Base-by-base conservation (phyloP, 2,329 filamentous ascomycete species). In the Sporothrix dimorphospora region DNA sequence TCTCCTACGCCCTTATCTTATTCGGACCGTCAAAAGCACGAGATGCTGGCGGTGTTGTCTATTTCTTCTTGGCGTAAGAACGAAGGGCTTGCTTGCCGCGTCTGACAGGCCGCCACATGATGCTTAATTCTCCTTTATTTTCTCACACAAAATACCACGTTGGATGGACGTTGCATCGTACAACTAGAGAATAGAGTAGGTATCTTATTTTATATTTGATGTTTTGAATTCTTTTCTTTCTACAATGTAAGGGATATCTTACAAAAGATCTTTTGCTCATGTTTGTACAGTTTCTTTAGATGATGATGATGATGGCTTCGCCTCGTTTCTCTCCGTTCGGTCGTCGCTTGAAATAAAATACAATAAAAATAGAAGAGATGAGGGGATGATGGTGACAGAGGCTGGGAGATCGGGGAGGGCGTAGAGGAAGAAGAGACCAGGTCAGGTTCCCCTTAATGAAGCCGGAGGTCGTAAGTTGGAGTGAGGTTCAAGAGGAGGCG, bases 331-430 rank as follows among this genome's bases (percentile, higher is more conserved):
- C 53, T 66, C 45, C 27, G 24, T 47, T 34, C 42, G 7, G 66
- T 67, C 57, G 67, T 67, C 67, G 67, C 67, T 65, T 45, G 53
- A 51, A 42, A 49, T 69, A 57, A 70, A 70, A 70, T 70, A 63
- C 42, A 66, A 65, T 34, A n/a, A 30, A 66, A 66, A 34, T 47
- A 51, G 40, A 63, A 70, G 16, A 42, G 53, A 61, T 30, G 53
- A 30, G 53, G 19, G 8, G 38, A 16, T 49, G 27, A 16, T 9
- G 21, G 53, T 59, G 19, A 7, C 1, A 16, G 21, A 38, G 66
- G 34, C n/a, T n/a, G 34, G 57, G 30, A 45, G 55, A 59, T 59
- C n/a, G 49, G 49, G 34, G 30, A 27, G 34, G 30, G 30, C 30
- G 27, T 8, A n/a, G 24, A 61, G 16, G 34, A 27, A 45, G 40